Evolutionary conservation across 139 green algal genomes (phyloP).

Genomic region (Medakamo hakoo): DNA sequence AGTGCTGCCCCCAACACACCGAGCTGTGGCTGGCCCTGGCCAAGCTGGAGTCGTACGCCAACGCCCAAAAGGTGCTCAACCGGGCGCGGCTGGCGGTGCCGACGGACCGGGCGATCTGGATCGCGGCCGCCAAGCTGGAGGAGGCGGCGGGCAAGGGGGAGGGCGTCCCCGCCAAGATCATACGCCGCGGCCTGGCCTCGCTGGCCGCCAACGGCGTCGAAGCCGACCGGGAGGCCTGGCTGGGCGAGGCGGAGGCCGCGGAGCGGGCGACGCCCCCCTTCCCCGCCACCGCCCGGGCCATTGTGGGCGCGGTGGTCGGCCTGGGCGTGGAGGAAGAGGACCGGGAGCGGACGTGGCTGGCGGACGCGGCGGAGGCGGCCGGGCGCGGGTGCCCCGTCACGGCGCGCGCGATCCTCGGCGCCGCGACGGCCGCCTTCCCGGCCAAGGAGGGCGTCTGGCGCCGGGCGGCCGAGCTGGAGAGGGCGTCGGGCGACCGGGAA

Average conservation of each 20-base stretch:
- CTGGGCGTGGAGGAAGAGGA: conserved; percentile 84
- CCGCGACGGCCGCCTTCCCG: conserved; percentile 55
- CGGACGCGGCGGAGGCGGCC: conserved; percentile 48
- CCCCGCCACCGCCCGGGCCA: conserved; percentile 50
- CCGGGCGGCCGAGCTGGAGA: conserved; percentile 77
- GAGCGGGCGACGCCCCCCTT: conserved; percentile 48
- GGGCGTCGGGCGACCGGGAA: conserved; percentile 53
- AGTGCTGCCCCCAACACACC: conserved; percentile 91
- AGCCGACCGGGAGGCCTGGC: conserved; percentile 81
- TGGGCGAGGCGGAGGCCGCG: conserved; percentile 67
- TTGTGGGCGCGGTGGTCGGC: conserved; percentile 57
- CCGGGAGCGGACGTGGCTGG: conserved; percentile 72
- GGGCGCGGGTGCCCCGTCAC: conserved; percentile 57
- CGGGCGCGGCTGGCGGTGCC: conserved; percentile 79
- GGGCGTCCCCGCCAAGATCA: conserved; percentile 57
- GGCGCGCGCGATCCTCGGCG: conserved; percentile 66
- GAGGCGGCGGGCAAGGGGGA: conserved; percentile 68
- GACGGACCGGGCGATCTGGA: conserved; percentile 79
- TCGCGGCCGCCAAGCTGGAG: conserved; percentile 91
- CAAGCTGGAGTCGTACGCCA: conserved; percentile 81
- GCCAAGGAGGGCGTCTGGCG: conserved; percentile 74
- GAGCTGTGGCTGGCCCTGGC: conserved; percentile 96
- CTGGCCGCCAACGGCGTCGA: conserved; percentile 67
- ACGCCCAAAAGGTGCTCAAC: conserved; percentile 91
- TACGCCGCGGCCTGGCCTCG: conserved; percentile 42